phyloP scores from a whole-genome alignment of 768 basidiomycete genomes.

The Boletus huronensis region DNA sequence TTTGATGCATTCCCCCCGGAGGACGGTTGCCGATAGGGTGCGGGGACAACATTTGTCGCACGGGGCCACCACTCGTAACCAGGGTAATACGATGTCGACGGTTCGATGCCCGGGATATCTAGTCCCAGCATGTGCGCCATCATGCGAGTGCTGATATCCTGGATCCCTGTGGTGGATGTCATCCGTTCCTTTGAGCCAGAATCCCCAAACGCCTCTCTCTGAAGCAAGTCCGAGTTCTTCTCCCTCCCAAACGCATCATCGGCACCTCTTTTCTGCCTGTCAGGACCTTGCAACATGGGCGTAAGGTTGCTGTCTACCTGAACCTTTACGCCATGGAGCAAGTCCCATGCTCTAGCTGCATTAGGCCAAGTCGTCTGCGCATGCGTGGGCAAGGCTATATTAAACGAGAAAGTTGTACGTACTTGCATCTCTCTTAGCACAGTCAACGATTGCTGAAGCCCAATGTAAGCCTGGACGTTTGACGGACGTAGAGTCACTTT shows the following conservation, averaged over 20 bases:
- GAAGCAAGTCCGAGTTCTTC: slow-evolving; percentile 43
- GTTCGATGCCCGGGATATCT: slow-evolving; percentile 55
- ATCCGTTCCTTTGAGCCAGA: slow-evolving; percentile 23
- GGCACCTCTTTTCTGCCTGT: slow-evolving; percentile 55
- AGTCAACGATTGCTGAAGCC: slow-evolving; percentile 59
- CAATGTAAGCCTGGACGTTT: slow-evolving; percentile 64
- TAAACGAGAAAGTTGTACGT: slow-evolving; percentile 14
- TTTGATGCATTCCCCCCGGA: neutral
- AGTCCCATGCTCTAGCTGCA: slow-evolving; percentile 60
- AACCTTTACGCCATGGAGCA: slow-evolving; percentile 64
- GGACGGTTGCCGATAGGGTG: slow-evolving; percentile 16
- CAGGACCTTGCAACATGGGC: slow-evolving; percentile 36
- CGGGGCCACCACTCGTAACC: slow-evolving; percentile 71
- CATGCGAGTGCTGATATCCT: slow-evolving; percentile 59
- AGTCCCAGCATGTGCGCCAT: slow-evolving; percentile 74
- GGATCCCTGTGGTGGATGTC: slow-evolving; percentile 41
- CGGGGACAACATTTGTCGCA: slow-evolving; percentile 11
- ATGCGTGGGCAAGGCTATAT: slow-evolving; percentile 7
- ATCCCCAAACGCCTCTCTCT: slow-evolving; percentile 38
- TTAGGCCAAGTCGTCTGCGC: slow-evolving; percentile 66
- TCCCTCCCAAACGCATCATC: slow-evolving; percentile 63
- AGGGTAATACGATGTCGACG: slow-evolving; percentile 49
- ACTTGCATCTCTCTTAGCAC: slow-evolving; percentile 71
- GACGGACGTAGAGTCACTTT: slow-evolving; percentile 70
- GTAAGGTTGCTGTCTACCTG: slow-evolving; percentile 41